phyloP scores from a whole-genome alignment of 108 stramenopile species.

The Stephanodiscus minutulus region DNA sequence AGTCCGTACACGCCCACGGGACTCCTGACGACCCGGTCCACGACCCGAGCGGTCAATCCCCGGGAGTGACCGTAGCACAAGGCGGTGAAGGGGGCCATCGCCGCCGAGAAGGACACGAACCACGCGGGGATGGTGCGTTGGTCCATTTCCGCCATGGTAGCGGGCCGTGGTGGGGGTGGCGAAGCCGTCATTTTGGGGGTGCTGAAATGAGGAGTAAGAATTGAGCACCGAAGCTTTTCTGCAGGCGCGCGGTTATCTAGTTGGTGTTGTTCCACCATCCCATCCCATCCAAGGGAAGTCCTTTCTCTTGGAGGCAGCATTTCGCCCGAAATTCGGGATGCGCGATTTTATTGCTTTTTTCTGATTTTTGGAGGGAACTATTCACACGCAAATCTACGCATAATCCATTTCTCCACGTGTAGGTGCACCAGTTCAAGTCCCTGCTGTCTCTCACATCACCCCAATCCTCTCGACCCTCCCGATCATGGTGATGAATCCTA shows the following conservation, averaged over 20 bases:
- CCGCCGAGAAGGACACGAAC: constrained; percentile 69
- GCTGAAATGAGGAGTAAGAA: no score
- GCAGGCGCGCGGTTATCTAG: no score
- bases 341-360: no score
- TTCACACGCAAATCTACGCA: no score
- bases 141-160: constrained; percentile 15
- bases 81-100: constrained; percentile 83
- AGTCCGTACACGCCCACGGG: constrained; percentile 86
- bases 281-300: no score
- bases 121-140: constrained; percentile 32
- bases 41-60: constrained; percentile 66
- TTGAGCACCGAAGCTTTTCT: no score
- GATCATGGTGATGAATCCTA: neutral
- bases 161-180: neutral
- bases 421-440: neutral
- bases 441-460: neutral
- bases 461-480: neutral
- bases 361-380: no score
- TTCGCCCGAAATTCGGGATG: no score
- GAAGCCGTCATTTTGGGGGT: neutral
- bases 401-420: constrained; percentile 2
- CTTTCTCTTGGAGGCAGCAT: no score
- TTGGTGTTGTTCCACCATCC: constrained; percentile 12
- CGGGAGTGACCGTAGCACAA: constrained; percentile 79
- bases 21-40: constrained; percentile 66